Base-by-base conservation (phyloP, 2,329 filamentous ascomycete genomes). In the Ophiosphaerella narmari region DNA sequence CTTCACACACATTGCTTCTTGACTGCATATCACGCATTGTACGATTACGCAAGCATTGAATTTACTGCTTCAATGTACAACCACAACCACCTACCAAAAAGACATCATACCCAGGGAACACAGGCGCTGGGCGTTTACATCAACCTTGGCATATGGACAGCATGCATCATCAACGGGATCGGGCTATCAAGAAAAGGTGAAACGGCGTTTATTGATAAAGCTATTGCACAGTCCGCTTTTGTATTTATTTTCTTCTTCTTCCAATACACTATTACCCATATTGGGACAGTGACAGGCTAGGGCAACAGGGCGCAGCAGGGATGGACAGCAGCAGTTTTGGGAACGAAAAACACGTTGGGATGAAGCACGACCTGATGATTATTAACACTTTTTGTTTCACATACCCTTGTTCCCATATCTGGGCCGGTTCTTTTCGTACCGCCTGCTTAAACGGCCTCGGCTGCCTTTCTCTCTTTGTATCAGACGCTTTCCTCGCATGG, bases 31-130 rank as follows among this genome's bases (percentile, higher is more conserved):
- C 46, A 34, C 45, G 42, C 33, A 31, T 34, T 60, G 57, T 60
- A 60, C 52, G 35, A 59, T 40, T 59, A 60, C 47, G 51, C 55
- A 60, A 50, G 46, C 40, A 38, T 51, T 49, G 52, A 44, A 38
- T 47, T 46, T 51, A 23, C 37, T n/a, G 16, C 39, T 47, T 55
- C 46, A 50, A 46, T 60, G 57, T 60, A 58, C 50, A 52, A 56
- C 36, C 18, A 40, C 31, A 8, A 34, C 29, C 43, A 33, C 43
- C 31, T 29, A n/a, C 36, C 11, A n/a, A 39, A 39, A 32, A 39
- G 26, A 34, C 32, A 14, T 34, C 33, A 33, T 29, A 35, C 24
- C 6, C 21, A 32, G 26, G 26, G 32, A 34, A 33, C 18, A 12
- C 29, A 47, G 45, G 45, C 45, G 45, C 45, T 48, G 38, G 45